Conservation (phyloP, 345 rosid genomes). For the Adansonia digitata region DNA sequence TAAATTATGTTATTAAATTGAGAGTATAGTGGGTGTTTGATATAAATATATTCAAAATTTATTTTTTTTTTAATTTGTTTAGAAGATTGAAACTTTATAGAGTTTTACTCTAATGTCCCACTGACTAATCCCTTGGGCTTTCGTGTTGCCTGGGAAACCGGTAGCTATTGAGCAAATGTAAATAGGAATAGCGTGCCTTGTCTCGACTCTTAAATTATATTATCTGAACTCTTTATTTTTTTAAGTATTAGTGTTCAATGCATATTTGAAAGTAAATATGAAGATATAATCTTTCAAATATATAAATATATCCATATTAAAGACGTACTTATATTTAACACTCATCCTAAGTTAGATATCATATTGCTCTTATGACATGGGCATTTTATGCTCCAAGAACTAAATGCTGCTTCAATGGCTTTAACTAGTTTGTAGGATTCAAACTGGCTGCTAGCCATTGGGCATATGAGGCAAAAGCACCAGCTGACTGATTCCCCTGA, state of each 20-base stretch:
- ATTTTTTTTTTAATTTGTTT: background rate
- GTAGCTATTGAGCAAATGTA: slow-evolving; percentile 58
- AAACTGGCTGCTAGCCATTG: slow-evolving; percentile 73
- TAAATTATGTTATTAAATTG: too few relatives aligned
- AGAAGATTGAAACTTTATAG: too few relatives aligned
- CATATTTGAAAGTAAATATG: background rate
- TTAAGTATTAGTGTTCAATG: background rate
- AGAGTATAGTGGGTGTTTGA: too few relatives aligned
- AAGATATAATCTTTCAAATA: too few relatives aligned
- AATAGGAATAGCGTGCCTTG: slow-evolving; percentile 48
- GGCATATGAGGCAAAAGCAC: slow-evolving; percentile 72
- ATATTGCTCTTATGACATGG: too few relatives aligned
- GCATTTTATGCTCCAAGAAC: slow-evolving; percentile 81
- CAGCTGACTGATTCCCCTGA: slow-evolving; percentile 74
- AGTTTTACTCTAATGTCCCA: background rate
- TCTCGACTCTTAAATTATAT: slow-evolving; percentile 75
- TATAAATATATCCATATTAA: background rate
- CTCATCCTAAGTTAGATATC: too few relatives aligned
- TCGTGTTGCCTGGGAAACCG: slow-evolving; percentile 15
- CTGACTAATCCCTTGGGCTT: background rate
- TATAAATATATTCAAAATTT: background rate
- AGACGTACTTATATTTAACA: too few relatives aligned
- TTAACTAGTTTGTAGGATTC: slow-evolving; percentile 61
- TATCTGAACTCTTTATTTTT: background rate
- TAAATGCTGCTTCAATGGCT: slow-evolving; percentile 72